Base-by-base conservation (phyloP, 2,329 filamentous ascomycete species). In the Colletotrichum melonis region DNA sequence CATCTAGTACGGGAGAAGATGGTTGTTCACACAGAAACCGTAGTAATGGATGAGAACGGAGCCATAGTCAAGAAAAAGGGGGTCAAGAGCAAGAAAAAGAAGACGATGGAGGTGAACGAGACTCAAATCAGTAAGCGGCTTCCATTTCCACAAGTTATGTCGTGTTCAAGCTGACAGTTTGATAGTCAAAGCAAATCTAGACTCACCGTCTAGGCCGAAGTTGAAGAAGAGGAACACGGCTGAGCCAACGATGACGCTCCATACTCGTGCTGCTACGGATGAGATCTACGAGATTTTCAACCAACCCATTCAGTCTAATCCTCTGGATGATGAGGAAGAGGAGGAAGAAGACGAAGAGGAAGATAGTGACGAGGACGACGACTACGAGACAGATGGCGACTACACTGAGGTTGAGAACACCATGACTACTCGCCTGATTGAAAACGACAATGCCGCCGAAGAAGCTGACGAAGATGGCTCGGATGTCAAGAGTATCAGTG, bases 281-380 rank as follows among this genome's bases (percentile, higher is more conserved):
- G 97, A 99, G 77, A 98, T 99, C 65, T 98, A 98, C 79, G 95
- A 95, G 71, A 94, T 99, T 60, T 99, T 98, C 84, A 98, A 97
- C 79, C 94, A 97, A 71, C 96, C 97, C 1, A 82, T 96, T 24
- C 83, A 85, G 69, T 74, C 81, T 66, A 80, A 76, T 74, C 79
- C 76, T 19, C 79, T 64, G 69, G 67, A 66, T 70, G 79, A 82
- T 35, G 78, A 81, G 1, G 78, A 83, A 19, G 82, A 83, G 32
- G 81, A 77, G 1, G 84, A 85, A 7, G 84, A 83, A 54, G 87
- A 83, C 65, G 89, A 87, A 2, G 80, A 77, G 2, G 84, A 85
- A 8, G 84, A 83, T 54, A 87, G 83, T 65, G 89, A 87, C 28
- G 87, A 87, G 2, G 91, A 94, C 16, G 92, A 92, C 69, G 91